Evolutionary conservation across 352 stramenopile species (phyloP), one percentile per base, ranked within the genome.

Genomic region (Pythium utonaiense): DNA sequence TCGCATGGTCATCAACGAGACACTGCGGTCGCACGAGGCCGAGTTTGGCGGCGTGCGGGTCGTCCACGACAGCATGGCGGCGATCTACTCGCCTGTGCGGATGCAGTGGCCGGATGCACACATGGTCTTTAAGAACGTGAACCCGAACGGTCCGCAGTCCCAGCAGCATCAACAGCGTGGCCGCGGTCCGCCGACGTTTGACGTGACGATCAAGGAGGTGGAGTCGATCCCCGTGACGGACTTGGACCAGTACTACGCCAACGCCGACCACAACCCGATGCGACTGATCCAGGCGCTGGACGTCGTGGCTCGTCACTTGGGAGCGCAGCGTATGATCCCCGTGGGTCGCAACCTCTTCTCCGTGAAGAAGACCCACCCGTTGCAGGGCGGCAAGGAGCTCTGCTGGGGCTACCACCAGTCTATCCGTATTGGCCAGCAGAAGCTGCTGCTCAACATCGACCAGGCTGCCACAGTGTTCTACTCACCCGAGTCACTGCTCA

Each of bases 361-460:
- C 0, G 79, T 86, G 71, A 80, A 80, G 64, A 83, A 85, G 31
- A 83, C 75, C 0, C 57, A 79, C 25, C 53, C 74, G 3, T 64
- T 93, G 0, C 74, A 78, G 21, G 80, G 78, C 40, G 83, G 83
- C 45, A 85, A 86, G 40, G 77, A 90, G 34, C 48, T 91, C 13
- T 88, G 75, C 53, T 91, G 74, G 74, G 83, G 83, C 3, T 93
- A 91, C 47, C 78, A 90, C 34, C 83, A 93, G 66, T 74, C 69
- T 0, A 79, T 93, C 21, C 78, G 71, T 13, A 51, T 85, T 28
- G 73, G 73, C 1, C 74, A 91, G 44, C 42, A 60, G 1, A 82
- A 86, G 41, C 44, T 93, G 17, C 53, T 88, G 16, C 74, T 91
- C 53, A 93, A 93, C 60, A 74, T 93, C 12, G 83, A 91, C 30